Percentiles rank a stretch among this genome's conserved stretches.
phyloP scores from a whole-genome alignment of 441 rosid species.

The Pelargonium citronellum region DNA sequence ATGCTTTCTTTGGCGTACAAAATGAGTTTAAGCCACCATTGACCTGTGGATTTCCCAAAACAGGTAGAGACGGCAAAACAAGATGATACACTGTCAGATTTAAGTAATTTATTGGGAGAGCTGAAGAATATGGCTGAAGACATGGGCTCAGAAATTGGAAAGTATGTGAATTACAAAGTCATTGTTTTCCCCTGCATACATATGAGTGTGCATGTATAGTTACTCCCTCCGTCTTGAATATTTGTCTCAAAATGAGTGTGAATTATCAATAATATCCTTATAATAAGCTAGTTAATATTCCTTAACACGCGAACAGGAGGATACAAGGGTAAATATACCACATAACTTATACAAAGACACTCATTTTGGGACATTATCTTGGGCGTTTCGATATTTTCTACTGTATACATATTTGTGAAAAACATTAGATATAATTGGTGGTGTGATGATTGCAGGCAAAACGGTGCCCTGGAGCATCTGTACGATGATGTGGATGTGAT shows the following conservation, averaged over 20 bases:
- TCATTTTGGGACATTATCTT: no score
- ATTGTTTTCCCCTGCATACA: background rate
- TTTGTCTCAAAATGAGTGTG: no score
- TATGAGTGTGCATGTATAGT: background rate
- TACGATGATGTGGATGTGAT: slow-evolving; percentile 68
- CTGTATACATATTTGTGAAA: no score
- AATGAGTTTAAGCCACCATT: background rate
- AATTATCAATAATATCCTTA: no score
- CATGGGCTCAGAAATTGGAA: slow-evolving; percentile 77
- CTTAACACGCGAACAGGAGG: no score
- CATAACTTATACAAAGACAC: no score
- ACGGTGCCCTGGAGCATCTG: slow-evolving; percentile 49
- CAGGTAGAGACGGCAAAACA: slow-evolving; percentile 79
- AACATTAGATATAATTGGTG: no score
- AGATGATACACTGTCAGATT: slow-evolving; percentile 66
- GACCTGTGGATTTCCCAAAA: slow-evolving; percentile 17
- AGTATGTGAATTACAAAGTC: slow-evolving; percentile 29
- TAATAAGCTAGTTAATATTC: no score
- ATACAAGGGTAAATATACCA: no score
- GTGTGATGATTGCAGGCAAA: slow-evolving; percentile 49
- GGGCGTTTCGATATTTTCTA: no score
- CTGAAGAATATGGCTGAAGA: slow-evolving; percentile 80
- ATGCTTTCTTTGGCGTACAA: no score
- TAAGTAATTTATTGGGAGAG: slow-evolving; percentile 68
- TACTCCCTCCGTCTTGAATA: no score